Base-by-base conservation (phyloP, 2,329 filamentous ascomycete species). In the Emmonsiellopsis sp. region DNA sequence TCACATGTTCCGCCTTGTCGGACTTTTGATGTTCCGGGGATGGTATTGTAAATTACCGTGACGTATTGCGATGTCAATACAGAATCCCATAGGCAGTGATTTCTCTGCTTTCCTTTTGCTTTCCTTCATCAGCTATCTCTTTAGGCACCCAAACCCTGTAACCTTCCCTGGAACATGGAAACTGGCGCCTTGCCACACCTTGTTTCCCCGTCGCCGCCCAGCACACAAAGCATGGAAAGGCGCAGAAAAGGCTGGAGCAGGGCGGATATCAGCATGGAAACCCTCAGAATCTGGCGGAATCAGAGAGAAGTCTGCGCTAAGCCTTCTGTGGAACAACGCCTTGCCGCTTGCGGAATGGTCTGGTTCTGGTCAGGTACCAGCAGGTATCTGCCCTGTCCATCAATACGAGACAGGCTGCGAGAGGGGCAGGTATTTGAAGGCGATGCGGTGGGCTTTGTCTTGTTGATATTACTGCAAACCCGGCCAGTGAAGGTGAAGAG, bases 261-360 rank as follows among this genome's bases (percentile, higher is more conserved):
- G 42, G 34, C 20, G 48, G 48, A 50, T 31, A 50, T 49, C 45
- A 38, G 16, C 11, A 49, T 50, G 48, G 55, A 58, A 50, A 42
- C 44, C 38, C 50, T 53, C 58, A 50, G 57, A 59, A 59, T 47
- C 51, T 46, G 52, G 49, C 54, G 54, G 57, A 59, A 59, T 50
- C 56, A 34, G 16, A 52, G 10, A 15, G 45, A 52, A 52, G 5
- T 30, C n/a, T 8, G 20, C 44, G 53, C 51, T 46, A 52, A 55
- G 49, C 55, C 57, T 49, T 49, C 38, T 50, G 15, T 53, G 35
- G 52, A 15, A 40, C 16, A 2, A n/a, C 32, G 30, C n/a, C 49
- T 54, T 52, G 47, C 57, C 53, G 43, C 31, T 54, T 58, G 42
- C 55, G 56, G 56, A 58, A 58, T 57, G 56, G 20, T 10, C 11